Evolutionary conservation across 1,284 basidiomycete genomes (phyloP), one percentile per base, ranked within the genome.

Genomic region (Clitocybe nebularis): DNA sequence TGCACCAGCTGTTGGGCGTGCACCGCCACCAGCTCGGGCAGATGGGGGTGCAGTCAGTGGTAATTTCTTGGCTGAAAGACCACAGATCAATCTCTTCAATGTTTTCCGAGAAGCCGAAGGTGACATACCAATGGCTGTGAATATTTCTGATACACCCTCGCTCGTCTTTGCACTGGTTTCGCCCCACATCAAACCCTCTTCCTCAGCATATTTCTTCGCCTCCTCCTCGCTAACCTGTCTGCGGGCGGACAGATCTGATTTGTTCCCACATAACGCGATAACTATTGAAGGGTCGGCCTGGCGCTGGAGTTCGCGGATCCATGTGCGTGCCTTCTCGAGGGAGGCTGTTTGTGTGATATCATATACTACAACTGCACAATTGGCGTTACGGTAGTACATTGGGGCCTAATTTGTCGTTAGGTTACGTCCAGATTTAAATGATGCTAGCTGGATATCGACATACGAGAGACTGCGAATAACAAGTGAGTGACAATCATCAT

Each of bases 211-310:
- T 66, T 89, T 87, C 74, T 93, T 83, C 4, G 91, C 95, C 57
- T 93, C 83, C 57, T 92, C 88, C 54, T 86, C 74, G 9, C 83
- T 71, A 9, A 93, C 85, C 60, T 89, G 85, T 59, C 93, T 81
- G 48, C 87, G 79, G 6, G 82, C 84, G 26, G 81, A 77, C 36
- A 98, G 71, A 66, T 98, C 94, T 10, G 82, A 69, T 72, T 98
- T 98, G 77, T 98, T 98, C 41, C 94, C 94, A 45, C 93, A 95
- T 19, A 98, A 80, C 33, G 93, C 90, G 60, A 96, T 94, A 53
- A 94, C 83, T 69, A 97, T 97, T 41, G 89, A 91, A 19, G 94
- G 93, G 63, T 98, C 95, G 32, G 94, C 94, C 70, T 98, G 94
- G 46, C 94, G 89, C 64, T 97, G 93, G 7, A 98, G 81, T 65